Percentiles rank a stretch among this genome's conserved stretches.
phyloP scores from a whole-genome alignment of 179 eudicot species.

The Sideroxylon spinosum region DNA sequence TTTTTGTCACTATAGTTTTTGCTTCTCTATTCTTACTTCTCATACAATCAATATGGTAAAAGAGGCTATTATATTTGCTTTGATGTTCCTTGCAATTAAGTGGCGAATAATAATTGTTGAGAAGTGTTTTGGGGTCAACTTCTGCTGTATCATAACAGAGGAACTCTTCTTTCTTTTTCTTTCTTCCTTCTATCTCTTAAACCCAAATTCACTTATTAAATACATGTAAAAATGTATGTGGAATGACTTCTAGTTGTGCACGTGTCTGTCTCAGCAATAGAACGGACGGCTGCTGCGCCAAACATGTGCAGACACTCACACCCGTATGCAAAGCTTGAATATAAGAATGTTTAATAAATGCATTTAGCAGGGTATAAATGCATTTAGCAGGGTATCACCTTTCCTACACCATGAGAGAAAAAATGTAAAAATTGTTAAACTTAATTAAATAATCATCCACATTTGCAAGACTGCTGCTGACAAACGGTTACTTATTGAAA shows the following conservation, averaged over 20 bases:
- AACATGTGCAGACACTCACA: neutral
- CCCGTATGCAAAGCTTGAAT: neutral
- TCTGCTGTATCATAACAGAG: neutral
- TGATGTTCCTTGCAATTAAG: neutral
- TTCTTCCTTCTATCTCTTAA: neutral
- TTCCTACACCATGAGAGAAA: neutral
- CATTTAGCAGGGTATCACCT: neutral
- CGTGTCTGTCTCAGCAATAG: neutral
- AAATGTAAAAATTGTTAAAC: neutral
- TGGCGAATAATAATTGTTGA: neutral
- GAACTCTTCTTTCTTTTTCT: slow-evolving; percentile 1
- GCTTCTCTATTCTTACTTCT: slow-evolving; percentile 6
- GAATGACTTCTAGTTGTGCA: neutral
- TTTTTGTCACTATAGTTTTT: neutral
- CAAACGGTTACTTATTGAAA: neutral
- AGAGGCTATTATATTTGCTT: neutral
- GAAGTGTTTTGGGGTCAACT: neutral
- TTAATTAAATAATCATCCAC: neutral
- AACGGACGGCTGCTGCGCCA: neutral
- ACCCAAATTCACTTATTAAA: neutral
- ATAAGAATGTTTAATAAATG: neutral
- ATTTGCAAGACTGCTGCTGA: neutral
- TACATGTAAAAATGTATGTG: neutral
- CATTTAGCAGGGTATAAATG: neutral
- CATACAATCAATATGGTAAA: neutral